phyloP scores from a whole-genome alignment of 139 green algal genomes.

The Dunaliella sp. region DNA sequence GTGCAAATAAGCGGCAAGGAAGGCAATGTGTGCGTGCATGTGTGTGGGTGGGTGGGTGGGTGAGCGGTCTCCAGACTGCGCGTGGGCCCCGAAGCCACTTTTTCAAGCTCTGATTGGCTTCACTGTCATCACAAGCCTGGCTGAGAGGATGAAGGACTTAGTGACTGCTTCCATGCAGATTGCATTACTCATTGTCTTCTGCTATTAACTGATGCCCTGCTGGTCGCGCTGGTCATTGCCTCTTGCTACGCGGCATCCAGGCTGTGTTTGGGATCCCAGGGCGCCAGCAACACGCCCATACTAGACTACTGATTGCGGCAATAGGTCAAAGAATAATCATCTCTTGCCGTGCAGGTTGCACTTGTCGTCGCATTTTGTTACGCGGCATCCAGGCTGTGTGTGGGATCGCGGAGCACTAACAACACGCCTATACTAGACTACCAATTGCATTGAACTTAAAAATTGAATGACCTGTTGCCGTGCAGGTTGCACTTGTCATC shows the following conservation, averaged over 20 bases:
- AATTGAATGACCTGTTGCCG: too few species aligned
- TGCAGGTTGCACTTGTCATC: slow-evolving; percentile 73
- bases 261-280: slow-evolving; percentile 76
- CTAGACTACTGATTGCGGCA: slow-evolving; percentile 87
- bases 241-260: slow-evolving; percentile 75
- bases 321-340: background rate
- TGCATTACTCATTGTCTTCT: too few species aligned
- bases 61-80: too few species aligned
- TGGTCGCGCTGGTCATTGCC: slow-evolving; percentile 68
- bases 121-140: background rate
- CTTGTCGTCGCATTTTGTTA: slow-evolving; percentile 74
- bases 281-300: slow-evolving; percentile 84
- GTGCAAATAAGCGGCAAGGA: background rate
- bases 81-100: too few species aligned
- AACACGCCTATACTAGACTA: slow-evolving; percentile 90
- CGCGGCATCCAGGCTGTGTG: slow-evolving; percentile 70
- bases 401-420: slow-evolving; percentile 73
- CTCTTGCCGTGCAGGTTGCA: too few species aligned
- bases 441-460: too few species aligned
- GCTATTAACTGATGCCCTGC: too few species aligned
- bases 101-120: background rate
- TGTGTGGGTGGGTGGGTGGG: too few species aligned
- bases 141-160: background rate
- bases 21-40: background rate
- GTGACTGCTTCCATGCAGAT: background rate